phyloP scores from a whole-genome alignment of 495 filamentous ascomycete species.

The Annulohypoxylon stygium region DNA sequence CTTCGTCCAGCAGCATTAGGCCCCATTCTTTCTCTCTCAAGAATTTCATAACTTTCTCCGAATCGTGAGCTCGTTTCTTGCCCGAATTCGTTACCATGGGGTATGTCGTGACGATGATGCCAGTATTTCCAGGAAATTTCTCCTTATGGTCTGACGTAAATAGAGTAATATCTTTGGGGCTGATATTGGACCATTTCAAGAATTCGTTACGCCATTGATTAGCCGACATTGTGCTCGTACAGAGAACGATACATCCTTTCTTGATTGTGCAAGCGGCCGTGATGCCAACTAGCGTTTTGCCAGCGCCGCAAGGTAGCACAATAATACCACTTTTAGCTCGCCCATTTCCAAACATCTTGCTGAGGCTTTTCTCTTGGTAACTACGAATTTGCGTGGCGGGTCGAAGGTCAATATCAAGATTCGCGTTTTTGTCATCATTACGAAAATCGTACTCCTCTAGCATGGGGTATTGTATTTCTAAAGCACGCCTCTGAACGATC shows the following conservation, averaged over 20 bases:
- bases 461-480: slow-evolving; percentile 86
- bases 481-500: slow-evolving; percentile 87
- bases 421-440: slow-evolving; percentile 90
- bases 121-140: slow-evolving; percentile 88
- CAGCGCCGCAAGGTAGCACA: slow-evolving; percentile 95
- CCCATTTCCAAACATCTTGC: slow-evolving; percentile 99
- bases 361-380: slow-evolving; percentile 96
- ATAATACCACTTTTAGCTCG: slow-evolving; percentile 97
- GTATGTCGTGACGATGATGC: slow-evolving; percentile 97
- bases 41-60: slow-evolving; percentile 98
- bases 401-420: slow-evolving; percentile 89
- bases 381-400: slow-evolving; percentile 86
- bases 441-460: slow-evolving; percentile 98
- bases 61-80: slow-evolving; percentile 86
- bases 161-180: slow-evolving; percentile 89
- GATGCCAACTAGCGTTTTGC: slow-evolving; percentile 97
- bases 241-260: slow-evolving; percentile 94
- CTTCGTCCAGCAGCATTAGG: slow-evolving; percentile 96
- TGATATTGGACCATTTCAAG: slow-evolving; percentile 97
- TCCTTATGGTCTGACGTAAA: slow-evolving; percentile 96
- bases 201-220: slow-evolving; percentile 98
- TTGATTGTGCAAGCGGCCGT: slow-evolving; percentile 97
- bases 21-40: slow-evolving; percentile 88
- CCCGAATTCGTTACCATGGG: slow-evolving; percentile 93
- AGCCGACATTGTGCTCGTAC: slow-evolving; percentile 97